Evolutionary conservation across 164 flowering plant species (phyloP), one percentile per base, ranked within the genome.

Genomic region (Pachysandra terminalis): DNA sequence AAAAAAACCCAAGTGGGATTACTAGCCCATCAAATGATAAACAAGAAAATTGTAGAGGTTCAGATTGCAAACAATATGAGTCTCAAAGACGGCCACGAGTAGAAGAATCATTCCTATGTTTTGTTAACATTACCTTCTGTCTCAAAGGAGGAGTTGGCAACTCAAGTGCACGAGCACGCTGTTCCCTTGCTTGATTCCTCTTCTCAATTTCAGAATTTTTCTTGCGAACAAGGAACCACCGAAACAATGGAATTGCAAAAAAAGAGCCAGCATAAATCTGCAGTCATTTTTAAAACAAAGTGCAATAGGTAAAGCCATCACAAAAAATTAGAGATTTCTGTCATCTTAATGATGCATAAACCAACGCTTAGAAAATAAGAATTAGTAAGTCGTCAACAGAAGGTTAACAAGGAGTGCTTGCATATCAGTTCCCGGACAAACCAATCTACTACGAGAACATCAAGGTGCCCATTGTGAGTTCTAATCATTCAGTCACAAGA

Each of bases 221-320:
- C 61, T 64, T 81, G 59, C 65, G 78, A 22, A 85, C n/a, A 55
- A 86, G 53, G 66, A 91, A 81, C 97, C 96, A 95, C 28, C 98
- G 91, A 37, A 89, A 65, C 71, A 90, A 69, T 64, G 98, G 98
- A 79, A 95, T 91, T 59, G 94, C 91, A 80, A 95, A 95, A 75
- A 95, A 95, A 19, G 98, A 89, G 70, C 87, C 93, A 55, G 97
- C 96, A 87, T 95, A 91, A 35, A 90, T 75, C 97, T 94, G 90
- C 80, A 85, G 45, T 49, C 51, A 69, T 25, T 59, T 52, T 28
- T 13, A 23, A 59, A 32, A 28, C 62, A 73, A 49, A 72, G 25
- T n/a, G 48, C 22, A 37, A 37, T 14, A 13, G 41, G 10, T 41
- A 16, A 28, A 40, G 56, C 49, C 32, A 14, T 21, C 67, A 52